These are phyloP conservation scores for Geotrichum candidum DNA, from an alignment of 1,139 yeast genomes.

Conservation along the genomic window DNA sequence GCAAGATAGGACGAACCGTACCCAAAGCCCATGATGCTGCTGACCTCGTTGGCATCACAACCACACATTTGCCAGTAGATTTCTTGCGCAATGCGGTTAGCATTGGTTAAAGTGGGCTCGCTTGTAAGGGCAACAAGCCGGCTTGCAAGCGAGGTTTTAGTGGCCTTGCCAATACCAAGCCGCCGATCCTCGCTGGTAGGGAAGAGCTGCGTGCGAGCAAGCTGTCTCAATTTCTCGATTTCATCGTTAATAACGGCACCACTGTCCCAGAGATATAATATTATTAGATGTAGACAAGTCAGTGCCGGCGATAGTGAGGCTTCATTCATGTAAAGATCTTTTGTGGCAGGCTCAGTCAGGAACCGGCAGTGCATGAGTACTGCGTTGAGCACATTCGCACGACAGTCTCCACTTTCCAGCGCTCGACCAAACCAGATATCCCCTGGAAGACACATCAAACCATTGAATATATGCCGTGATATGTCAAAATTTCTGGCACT, in stretches of 20 bases:
- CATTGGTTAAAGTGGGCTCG: slow-evolving; percentile 20
- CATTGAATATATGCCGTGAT: slow-evolving; percentile 21
- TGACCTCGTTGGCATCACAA: slow-evolving; percentile 23
- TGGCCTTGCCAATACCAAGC: slow-evolving; percentile 20
- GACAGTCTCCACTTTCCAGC: neutral
- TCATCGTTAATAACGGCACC: neutral
- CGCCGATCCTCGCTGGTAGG: slow-evolving; percentile 23
- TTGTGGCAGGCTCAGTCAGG: neutral
- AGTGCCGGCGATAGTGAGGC: neutral
- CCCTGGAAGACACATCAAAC: slow-evolving; percentile 19
- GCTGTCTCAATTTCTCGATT: slow-evolving; percentile 1
- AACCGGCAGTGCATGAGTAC: neutral
- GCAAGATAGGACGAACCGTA: slow-evolving; percentile 29
- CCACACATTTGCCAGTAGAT: slow-evolving; percentile 24
- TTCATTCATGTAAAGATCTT: neutral
- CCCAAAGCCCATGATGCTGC: slow-evolving; percentile 31
- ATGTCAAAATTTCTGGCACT: slow-evolving; percentile 13
- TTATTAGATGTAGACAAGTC: neutral
- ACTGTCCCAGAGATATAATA: neutral
- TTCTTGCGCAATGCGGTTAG: slow-evolving; percentile 23
- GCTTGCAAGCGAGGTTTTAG: slow-evolving; percentile 21
- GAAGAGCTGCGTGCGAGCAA: slow-evolving; percentile 14
- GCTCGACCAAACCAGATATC: slow-evolving; percentile 16
- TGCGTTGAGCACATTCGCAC: neutral
- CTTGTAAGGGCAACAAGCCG: slow-evolving; percentile 19